These are phyloP conservation scores for Leucocoprinus birnbaumii DNA, from an alignment of 768 basidiomycete genomes.

Conservation along the genomic window DNA sequence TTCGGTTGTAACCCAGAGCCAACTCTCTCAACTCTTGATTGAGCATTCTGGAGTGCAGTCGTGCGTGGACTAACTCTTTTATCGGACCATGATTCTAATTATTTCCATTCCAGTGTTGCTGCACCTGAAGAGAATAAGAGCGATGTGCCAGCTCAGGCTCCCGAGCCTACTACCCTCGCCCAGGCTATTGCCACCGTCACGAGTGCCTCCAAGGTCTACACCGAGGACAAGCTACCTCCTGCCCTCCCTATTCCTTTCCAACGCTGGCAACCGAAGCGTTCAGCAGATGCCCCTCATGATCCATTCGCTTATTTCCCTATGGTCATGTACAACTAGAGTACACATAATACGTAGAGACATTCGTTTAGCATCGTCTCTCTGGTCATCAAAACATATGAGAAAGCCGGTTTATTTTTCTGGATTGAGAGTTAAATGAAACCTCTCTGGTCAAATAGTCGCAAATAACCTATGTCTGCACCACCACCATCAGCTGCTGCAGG, in stretches of 20 bases:
- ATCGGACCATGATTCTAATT: neutral
- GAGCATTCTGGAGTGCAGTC: constrained; percentile 65
- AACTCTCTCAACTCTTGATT: constrained; percentile 78
- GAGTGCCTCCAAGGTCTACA: constrained; percentile 52
- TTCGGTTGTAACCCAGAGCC: constrained; percentile 82
- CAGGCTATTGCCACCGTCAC: constrained; percentile 70
- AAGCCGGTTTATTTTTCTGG: too few species aligned
- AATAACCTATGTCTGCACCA: constrained; percentile 43
- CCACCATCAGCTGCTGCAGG: constrained; percentile 50
- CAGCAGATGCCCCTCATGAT: constrained; percentile 81
- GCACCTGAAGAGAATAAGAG: constrained; percentile 43
- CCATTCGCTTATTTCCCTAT: constrained; percentile 84
- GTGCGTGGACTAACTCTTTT: constrained; percentile 42
- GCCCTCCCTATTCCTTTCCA: constrained; percentile 61
- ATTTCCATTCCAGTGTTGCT: constrained; percentile 39
- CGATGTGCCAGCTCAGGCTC: constrained; percentile 42
- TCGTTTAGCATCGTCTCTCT: too few species aligned
- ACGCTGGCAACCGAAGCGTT: constrained; percentile 71
- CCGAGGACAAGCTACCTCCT: constrained; percentile 69
- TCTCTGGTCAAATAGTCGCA: constrained; percentile 33
- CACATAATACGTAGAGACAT: neutral
- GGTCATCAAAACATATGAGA: too few species aligned
- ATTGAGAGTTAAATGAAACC: neutral
- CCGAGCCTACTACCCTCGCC: constrained; percentile 57
- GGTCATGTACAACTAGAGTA: constrained; percentile 49